phyloP scores from a whole-genome alignment of 1,139 yeast genomes.

The Saccharomyces hybrid region DNA sequence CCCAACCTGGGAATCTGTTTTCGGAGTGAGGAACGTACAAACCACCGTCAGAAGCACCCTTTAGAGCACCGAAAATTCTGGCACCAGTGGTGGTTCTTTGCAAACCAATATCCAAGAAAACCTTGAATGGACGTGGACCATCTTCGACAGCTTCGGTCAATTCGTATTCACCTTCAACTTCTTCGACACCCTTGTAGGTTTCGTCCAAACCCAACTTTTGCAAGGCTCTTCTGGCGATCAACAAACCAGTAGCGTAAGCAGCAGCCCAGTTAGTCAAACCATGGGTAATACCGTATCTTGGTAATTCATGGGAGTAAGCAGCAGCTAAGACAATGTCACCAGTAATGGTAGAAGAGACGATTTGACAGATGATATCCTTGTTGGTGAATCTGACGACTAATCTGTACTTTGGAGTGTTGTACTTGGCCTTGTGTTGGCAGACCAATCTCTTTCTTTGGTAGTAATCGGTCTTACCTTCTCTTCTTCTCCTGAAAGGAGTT shows the following conservation, averaged over 20 bases:
- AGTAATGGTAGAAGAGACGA: constrained; percentile 90
- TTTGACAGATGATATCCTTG: constrained; percentile 98
- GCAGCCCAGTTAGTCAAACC: constrained; percentile 99
- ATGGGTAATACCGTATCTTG: constrained; percentile 94
- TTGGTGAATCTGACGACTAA: constrained; percentile 99
- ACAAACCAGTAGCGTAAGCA: constrained; percentile 98
- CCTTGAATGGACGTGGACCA: constrained; percentile 99
- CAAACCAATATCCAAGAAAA: constrained; percentile 97
- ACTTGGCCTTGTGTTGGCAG: constrained; percentile 99
- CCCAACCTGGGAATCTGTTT: constrained; percentile 99
- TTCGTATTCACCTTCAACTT: constrained; percentile 98
- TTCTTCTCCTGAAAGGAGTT: constrained; percentile 99
- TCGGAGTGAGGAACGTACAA: constrained; percentile 98
- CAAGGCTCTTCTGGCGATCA: constrained; percentile 98
- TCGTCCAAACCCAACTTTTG: constrained; percentile 97
- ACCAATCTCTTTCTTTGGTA: constrained; percentile 99
- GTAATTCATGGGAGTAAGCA: constrained; percentile 98
- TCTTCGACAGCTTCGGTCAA: constrained; percentile 99
- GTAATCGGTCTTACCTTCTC: constrained; percentile 99
- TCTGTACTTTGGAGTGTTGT: constrained; percentile 99
- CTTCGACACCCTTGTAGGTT: constrained; percentile 98
- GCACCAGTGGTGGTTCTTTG: constrained; percentile 99
- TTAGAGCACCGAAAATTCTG: constrained; percentile 97
- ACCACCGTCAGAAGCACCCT: constrained; percentile 99
- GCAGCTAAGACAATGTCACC: constrained; percentile 96